Base-by-base conservation (phyloP, 441 rosid genomes). In the Daphne laureola region DNA sequence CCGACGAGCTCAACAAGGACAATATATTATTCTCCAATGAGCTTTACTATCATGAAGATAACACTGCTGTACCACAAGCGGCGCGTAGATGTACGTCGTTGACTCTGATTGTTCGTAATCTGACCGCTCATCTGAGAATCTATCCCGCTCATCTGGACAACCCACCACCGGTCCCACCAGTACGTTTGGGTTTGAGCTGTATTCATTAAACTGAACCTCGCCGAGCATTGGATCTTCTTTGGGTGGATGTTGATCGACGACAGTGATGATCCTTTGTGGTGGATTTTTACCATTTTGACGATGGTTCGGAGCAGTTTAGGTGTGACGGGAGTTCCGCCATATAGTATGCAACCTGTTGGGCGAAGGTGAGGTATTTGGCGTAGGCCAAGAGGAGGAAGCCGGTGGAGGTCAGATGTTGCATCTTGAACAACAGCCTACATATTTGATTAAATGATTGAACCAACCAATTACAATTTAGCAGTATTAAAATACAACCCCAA, bases 21-120 rank as follows among this genome's bases (percentile, higher is more conserved):
- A 84, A 78, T 38, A 64, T 78, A 41, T 76, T 79, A 67, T 74
- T 68, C 57, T 43, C 78, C 43, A 74, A 62, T 5, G 82, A 73
- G 56, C 35, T 27, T 67, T 73, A 53, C 41, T 61, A 47, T 43
- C 59, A 69, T 36, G 65, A 65, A 31, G 46, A 65, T 2, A 55
- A 49, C 6, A 45, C 54, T 40, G 25, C 15, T 49, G 40, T 11
- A n/a, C 87, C 17, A 81, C 81, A 15, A 81, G 73, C 17, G 87
- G 87, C 8, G 87, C 73, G 46, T 78, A 78, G 59, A 81, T 78
- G 51, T 81, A 81, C 17, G 87, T 81, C 6, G 79, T 54, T n/a
- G 87, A 84, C 68, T 81, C 87, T 8, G 87, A 81, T 48, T 76
- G 87, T 67, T 74, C 80, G 18, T 78, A 78, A 50, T 81, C 80